Percentiles rank a stretch among this genome's conserved stretches.
These are phyloP conservation scores for Suillus americanus DNA, from an alignment of 768 basidiomycete species.

Conservation along the genomic window DNA sequence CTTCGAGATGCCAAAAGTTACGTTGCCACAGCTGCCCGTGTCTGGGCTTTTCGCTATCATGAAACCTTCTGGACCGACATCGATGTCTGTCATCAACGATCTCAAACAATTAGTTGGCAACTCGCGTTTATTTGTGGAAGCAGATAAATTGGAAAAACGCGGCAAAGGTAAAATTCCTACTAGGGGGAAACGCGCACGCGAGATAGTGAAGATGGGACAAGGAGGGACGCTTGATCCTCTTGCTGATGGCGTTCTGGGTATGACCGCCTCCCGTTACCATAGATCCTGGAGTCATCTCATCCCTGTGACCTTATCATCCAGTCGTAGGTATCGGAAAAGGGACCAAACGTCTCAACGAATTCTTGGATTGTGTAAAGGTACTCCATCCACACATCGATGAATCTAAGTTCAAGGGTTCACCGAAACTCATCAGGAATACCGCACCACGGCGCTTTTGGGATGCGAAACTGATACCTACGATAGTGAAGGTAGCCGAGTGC, in stretches of 20 bases:
- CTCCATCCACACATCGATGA: neutral
- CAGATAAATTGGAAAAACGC: conserved; percentile 50
- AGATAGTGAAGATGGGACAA: conserved; percentile 80
- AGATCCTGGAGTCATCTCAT: conserved; percentile 8
- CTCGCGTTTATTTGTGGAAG: conserved; percentile 77
- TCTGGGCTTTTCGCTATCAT: conserved; percentile 84
- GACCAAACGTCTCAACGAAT: conserved; percentile 81
- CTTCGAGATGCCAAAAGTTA: conserved; percentile 63
- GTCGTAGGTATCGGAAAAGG: conserved; percentile 89
- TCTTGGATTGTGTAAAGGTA: conserved; percentile 90
- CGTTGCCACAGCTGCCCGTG: conserved; percentile 54
- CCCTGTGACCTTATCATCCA: conserved; percentile 27
- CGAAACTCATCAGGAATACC: conserved; percentile 69
- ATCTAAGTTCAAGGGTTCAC: conserved; percentile 17
- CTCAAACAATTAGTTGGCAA: conserved; percentile 76
- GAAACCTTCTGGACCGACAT: conserved; percentile 92
- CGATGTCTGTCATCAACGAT: conserved; percentile 86
- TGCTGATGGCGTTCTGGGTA: conserved; percentile 93
- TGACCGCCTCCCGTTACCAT: conserved; percentile 17
- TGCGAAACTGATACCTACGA: conserved; percentile 96
- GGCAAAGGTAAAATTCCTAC: conserved; percentile 42
- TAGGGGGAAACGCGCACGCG: conserved; percentile 37
- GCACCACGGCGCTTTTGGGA: conserved; percentile 86
- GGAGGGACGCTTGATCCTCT: conserved; percentile 96
- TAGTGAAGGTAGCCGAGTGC: conserved; percentile 80